These are phyloP conservation scores for Pinus tabuliformis DNA, from an alignment of 75 land plant genomes.

Conservation along the genomic window DNA sequence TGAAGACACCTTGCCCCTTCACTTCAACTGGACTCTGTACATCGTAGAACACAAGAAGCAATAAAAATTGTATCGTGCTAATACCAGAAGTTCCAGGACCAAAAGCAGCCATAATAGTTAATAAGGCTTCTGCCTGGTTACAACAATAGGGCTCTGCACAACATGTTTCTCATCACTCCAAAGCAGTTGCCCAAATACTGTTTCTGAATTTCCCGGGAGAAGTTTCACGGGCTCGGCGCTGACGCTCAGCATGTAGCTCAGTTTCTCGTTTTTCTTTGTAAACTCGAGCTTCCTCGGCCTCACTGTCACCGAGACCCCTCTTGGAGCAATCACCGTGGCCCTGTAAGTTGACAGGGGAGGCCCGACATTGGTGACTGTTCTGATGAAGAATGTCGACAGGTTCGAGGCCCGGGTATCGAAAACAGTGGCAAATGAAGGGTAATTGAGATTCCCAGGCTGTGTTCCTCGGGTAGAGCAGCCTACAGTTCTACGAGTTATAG, in stretches of 20 bases:
- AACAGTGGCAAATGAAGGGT: slow-evolving; percentile 60
- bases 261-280: slow-evolving; percentile 40
- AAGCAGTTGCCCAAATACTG: slow-evolving; percentile 30
- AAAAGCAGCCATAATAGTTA: not conserved
- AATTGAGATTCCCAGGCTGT: slow-evolving; percentile 56
- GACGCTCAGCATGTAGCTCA: slow-evolving; percentile 49
- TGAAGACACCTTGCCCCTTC: too few relatives aligned
- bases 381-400: slow-evolving; percentile 42
- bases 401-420: slow-evolving; percentile 31
- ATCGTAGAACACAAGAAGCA: too few relatives aligned
- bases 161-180: slow-evolving; percentile 59
- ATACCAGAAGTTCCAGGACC: not conserved
- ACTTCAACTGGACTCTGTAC: too few relatives aligned
- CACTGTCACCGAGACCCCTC: slow-evolving; percentile 48
- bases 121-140: not conserved
- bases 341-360: slow-evolving; percentile 32
- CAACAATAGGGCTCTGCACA: slow-evolving; percentile 61
- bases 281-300: slow-evolving; percentile 46
- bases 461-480: slow-evolving; percentile 22
- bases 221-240: slow-evolving; percentile 24
- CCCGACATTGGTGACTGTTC: slow-evolving; percentile 77
- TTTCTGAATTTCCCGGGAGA: slow-evolving; percentile 32
- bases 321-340: slow-evolving; percentile 18
- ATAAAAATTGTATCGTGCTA: too few relatives aligned
- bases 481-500: not conserved